Base-by-base conservation (phyloP, 129 eudicot genomes). In the Lactuca sativa region DNA sequence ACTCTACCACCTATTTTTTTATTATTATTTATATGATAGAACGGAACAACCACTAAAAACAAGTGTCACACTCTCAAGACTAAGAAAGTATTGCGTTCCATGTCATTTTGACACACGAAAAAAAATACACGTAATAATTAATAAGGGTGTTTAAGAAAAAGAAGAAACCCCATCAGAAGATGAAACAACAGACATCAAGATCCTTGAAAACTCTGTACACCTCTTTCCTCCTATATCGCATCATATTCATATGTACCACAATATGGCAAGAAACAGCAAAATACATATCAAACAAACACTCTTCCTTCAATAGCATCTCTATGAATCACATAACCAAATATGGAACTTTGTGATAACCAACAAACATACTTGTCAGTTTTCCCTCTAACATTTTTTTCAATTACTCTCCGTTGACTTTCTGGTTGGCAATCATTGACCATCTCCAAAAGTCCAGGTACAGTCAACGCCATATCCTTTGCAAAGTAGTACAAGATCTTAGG, bases 401-500 rank as follows among this genome's bases (percentile, higher is more conserved):
- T 73, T 1, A 86, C 72, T 64, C 85, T 83, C 76, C 81, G 89
- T 54, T 87, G 85, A 76, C 66, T 80, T 68, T 80, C 84, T 4
- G 91, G 62, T 32, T 87, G 69, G 63, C 87, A 83, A 13, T 44
- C 74, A 17, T 77, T 74, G 30, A 90, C 91, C 7, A 77, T 65
- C 70, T 87, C 95, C 78, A 90, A 52, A 49, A 87, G 87, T 9
- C 77, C 80, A 31, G 77, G 54, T 72, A 85, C 77, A 37, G 78
- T 77, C 53, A 90, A 16, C 49, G 91, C 85, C 89, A 81, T 85
- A 64, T 87, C 97, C 74, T 83, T 90, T 1, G 89, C 95, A 71
- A 80, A 90, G 68, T 81, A 72, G 67, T 82, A 72, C 13, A 90
- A 77, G 38, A 83, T 87, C 69, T 85, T 90, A 1, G 97, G 97